Conservation (phyloP, 2,329 filamentous ascomycete species). For the Cadophora malorum region DNA sequence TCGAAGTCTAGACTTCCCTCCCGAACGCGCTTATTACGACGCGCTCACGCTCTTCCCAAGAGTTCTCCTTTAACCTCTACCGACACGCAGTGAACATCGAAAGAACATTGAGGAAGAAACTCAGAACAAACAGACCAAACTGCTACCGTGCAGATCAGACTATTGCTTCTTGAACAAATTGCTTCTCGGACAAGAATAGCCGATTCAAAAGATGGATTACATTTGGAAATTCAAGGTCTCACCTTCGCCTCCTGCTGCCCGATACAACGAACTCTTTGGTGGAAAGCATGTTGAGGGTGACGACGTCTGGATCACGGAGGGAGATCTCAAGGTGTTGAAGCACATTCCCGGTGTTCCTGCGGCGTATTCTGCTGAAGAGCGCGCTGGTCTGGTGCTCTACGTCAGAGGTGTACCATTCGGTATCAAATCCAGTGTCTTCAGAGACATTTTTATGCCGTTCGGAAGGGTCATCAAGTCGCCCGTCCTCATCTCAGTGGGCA, state of each 20-base stretch:
- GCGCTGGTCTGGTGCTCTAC: slow-evolving; percentile 35
- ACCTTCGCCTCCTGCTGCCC: slow-evolving; percentile 10
- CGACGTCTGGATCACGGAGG: slow-evolving; percentile 32
- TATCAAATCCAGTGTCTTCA: slow-evolving; percentile 19
- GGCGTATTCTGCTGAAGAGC: slow-evolving; percentile 28
- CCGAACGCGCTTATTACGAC: neutral
- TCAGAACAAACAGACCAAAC: neutral
- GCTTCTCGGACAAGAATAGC: neutral
- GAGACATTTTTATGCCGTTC: slow-evolving; percentile 30
- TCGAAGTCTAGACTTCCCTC: neutral
- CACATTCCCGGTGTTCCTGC: slow-evolving; percentile 36
- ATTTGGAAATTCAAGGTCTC: neutral
- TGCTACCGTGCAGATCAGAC: neutral
- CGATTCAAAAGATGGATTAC: neutral
- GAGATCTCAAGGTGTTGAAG: slow-evolving; percentile 9
- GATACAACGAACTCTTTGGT: slow-evolving; percentile 16
- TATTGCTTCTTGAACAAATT: neutral
- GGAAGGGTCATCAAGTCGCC: slow-evolving; percentile 33
- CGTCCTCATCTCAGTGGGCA: slow-evolving; percentile 31
- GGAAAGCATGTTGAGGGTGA: slow-evolving; percentile 3
- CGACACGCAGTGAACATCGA: neutral
- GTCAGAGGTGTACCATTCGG: slow-evolving; percentile 34
- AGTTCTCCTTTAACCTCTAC: neutral
- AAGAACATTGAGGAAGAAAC: neutral
- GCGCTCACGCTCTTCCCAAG: neutral